Percentiles rank a stretch among this genome's conserved stretches.
These are phyloP conservation scores for Yamadazyma scolyti DNA, from an alignment of 805 yeast genomes.

Conservation along the genomic window DNA sequence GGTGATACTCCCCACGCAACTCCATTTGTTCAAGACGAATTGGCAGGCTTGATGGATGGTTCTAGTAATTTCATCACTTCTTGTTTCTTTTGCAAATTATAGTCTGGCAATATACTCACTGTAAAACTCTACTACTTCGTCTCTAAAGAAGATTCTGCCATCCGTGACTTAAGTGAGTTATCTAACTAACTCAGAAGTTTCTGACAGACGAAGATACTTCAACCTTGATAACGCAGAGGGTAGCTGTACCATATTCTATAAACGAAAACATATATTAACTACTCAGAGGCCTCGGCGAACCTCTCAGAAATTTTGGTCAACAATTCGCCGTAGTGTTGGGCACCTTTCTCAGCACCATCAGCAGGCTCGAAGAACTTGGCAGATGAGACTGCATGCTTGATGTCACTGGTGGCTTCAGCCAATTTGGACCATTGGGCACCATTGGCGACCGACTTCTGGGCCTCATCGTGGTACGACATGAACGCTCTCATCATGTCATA, in stretches of 20 bases:
- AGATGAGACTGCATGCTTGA: constrained; percentile 89
- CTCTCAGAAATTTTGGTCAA: constrained; percentile 75
- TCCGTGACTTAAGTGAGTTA: too few relatives aligned
- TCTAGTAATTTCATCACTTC: constrained; percentile 10
- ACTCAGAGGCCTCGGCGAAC: constrained; percentile 95
- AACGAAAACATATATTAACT: constrained; percentile 17
- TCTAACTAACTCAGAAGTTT: too few relatives aligned
- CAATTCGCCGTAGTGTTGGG: constrained; percentile 73
- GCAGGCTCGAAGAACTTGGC: constrained; percentile 96
- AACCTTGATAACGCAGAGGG: too few relatives aligned
- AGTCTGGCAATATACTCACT: too few relatives aligned
- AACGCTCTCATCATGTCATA: constrained; percentile 97
- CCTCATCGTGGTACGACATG: constrained; percentile 89
- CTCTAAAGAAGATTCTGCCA: too few relatives aligned
- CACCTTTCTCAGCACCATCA: constrained; percentile 77
- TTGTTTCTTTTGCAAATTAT: too few relatives aligned
- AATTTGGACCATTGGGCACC: constrained; percentile 96
- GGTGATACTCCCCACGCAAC: constrained; percentile 12
- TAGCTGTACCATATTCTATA: neutral
- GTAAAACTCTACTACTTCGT: too few relatives aligned
- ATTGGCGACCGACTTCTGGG: constrained; percentile 91
- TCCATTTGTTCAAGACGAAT: constrained; percentile 6
- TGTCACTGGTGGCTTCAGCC: constrained; percentile 83
- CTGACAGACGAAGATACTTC: too few relatives aligned
- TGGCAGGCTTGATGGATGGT: constrained; percentile 8